Percentiles rank a stretch among this genome's conserved stretches.
Evolutionary conservation across 2,329 filamentous ascomycete species (phyloP).

Genomic region (Plectosphaerella plurivora): DNA sequence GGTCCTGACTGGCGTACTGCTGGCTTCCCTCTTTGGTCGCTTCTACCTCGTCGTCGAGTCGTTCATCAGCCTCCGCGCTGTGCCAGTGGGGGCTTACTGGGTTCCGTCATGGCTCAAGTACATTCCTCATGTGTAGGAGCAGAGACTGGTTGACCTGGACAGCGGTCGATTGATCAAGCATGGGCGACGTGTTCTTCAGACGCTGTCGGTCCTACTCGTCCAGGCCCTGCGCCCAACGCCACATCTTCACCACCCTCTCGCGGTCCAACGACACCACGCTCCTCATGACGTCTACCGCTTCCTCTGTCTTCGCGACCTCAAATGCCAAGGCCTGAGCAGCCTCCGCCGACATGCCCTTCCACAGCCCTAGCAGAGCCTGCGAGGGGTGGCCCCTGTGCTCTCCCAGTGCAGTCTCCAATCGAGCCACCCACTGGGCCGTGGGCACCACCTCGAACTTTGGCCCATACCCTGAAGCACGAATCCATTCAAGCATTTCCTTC

Average conservation of each 20-base stretch:
- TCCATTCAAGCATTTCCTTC: conserved; percentile 42
- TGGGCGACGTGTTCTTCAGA: too few relatives aligned
- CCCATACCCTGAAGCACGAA: conserved; percentile 30
- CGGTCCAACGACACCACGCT: neutral
- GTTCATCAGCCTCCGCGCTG: neutral
- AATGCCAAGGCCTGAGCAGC: neutral
- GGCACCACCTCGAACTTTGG: conserved; percentile 35
- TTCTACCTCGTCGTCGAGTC: neutral
- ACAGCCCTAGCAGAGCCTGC: neutral
- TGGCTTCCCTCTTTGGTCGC: neutral
- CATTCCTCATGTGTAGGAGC: neutral
- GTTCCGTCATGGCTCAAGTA: neutral
- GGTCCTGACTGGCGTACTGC: neutral
- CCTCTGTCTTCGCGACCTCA: neutral
- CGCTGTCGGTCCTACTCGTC: too few relatives aligned
- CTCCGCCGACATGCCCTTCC: neutral
- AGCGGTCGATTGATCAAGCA: too few relatives aligned
- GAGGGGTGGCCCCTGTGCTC: neutral
- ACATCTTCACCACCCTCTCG: neutral
- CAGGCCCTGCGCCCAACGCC: neutral
- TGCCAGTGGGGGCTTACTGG: neutral
- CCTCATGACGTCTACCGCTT: neutral
- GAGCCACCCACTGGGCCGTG: neutral
- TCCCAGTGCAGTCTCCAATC: neutral
- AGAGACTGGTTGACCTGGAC: too few relatives aligned